Base-by-base conservation (phyloP, 345 rosid species). In the Hevea brasiliensis region DNA sequence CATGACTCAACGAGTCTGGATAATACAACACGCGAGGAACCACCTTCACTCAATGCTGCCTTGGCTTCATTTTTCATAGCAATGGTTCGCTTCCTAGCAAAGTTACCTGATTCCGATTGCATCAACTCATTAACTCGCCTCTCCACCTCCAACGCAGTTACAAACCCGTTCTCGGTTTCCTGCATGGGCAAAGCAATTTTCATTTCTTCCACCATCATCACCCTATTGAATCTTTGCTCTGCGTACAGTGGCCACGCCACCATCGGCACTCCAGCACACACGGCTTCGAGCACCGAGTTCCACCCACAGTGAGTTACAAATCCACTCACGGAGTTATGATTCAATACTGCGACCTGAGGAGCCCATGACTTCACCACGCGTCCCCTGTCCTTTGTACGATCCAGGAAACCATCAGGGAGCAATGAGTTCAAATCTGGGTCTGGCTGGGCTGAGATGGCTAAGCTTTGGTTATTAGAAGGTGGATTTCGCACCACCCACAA, bases 201-300 rank as follows among this genome's bases (percentile, higher is more conserved):
- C 77, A 87, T 75, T 77, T 85, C 94, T 13, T 85, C 88, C 67
- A 90, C 96, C 57, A 92, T 7, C 61, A 84, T 0, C 37, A 32
- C 37, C 37, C 4, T 32, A 32, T 32, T 32, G 37, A 32, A 32
- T 4, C 37, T 32, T 32, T 32, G 37, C 37, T 32, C 37, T 32
- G 37, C 37, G 37, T 32, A 32, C 37, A 32, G 37, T 1, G 37
- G 37, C 37, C 37, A 32, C 37, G 37, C 37, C 37, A 32, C 37
- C 37, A 32, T 32, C 37, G 37, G 37, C 2, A 32, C 37, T 32
- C 37, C 37, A 32, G 37, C 37, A 32, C 37, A 32, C 37, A 32
- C 37, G 37, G 37, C 56, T 71, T 57, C 65, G 58, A 47, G 41
- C 37, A 47, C 44, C 8, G 73, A 70, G 55, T 70, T 70, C 73